Percentiles rank a stretch among this genome's conserved stretches.
phyloP scores from a whole-genome alignment of 805 yeast species.

The Ogataea angusta region DNA sequence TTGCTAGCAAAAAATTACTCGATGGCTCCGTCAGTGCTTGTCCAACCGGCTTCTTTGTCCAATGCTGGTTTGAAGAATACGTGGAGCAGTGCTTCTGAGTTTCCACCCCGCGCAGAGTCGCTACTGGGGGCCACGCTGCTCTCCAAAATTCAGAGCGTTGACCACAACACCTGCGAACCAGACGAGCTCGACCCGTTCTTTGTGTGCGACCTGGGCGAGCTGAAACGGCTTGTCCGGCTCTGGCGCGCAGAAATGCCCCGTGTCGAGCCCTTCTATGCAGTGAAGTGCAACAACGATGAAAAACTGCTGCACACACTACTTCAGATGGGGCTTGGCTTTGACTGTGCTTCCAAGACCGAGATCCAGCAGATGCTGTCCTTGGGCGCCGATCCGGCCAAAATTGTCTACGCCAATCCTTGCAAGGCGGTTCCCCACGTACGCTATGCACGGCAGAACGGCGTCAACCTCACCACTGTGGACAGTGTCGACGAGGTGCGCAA shows the following conservation, averaged over 20 bases:
- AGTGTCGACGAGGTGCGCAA: slow-evolving; percentile 81
- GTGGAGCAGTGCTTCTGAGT: not conserved
- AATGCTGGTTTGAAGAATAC: not conserved
- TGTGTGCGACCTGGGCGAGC: slow-evolving; percentile 78
- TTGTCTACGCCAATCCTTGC: slow-evolving; percentile 92
- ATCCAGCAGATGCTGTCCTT: slow-evolving; percentile 60
- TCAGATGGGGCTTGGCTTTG: slow-evolving; percentile 71
- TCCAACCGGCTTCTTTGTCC: not conserved
- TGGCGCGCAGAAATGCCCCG: slow-evolving; percentile 70
- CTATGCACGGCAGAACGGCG: slow-evolving; percentile 54
- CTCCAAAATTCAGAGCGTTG: slow-evolving; percentile 13
- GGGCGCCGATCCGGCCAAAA: slow-evolving; percentile 62
- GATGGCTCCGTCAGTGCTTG: slow-evolving; percentile 4
- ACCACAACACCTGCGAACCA: slow-evolving; percentile 34
- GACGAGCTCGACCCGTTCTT: slow-evolving; percentile 86
- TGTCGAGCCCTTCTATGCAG: slow-evolving; percentile 88
- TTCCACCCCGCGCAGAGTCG: not conserved
- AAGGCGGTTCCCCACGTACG: slow-evolving; percentile 81
- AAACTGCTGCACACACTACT: slow-evolving; percentile 57
- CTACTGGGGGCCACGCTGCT: slow-evolving; percentile 12
- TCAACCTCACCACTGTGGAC: slow-evolving; percentile 83
- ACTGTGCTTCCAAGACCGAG: slow-evolving; percentile 89
- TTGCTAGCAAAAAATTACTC: slow-evolving; percentile 2
- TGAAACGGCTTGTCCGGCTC: slow-evolving; percentile 53
- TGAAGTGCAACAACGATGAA: slow-evolving; percentile 83